Evolutionary conservation across 2,329 filamentous ascomycete species (phyloP), one percentile per base, ranked within the genome.

Genomic region (Chrysoporthe deuterocubensis): DNA sequence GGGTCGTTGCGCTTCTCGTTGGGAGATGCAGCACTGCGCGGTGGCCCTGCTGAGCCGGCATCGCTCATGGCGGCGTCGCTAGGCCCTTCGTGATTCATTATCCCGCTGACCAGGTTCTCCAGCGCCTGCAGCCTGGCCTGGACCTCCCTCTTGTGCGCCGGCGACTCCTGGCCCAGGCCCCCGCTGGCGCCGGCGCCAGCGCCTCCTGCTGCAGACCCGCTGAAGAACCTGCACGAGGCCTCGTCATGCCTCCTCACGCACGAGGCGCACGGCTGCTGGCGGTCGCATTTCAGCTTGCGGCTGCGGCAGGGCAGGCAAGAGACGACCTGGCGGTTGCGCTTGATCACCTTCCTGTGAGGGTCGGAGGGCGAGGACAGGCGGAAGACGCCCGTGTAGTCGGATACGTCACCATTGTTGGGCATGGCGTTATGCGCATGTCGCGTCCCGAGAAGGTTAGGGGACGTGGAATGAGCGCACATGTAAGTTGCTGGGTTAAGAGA

Each of bases 261-360:
- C 7, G 78, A 76, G 32, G 76, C 75, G 69, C 81, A 83, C 40
- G 72, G 80, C 52, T 77, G 78, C 63, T 74, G 75, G 16, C 80
- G 77, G 69, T 83, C 81, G 69, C 81, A 83, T 65, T 77, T 78
- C 8, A 79, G 76, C 73, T 83, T 83, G 67, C 81, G 80, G 26
- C 73, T 73, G 69, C 82, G 81, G 67, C 81, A 83, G 56, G 76
- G 73, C 2, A 75, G 74, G 71, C 81, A 83, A 5, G 81, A 82
- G 26, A 83, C 76, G 48, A 81, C 73, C 58, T 78, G 78, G 7
- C 81, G 76, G 71, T 79, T 81, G 44, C 81, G 78, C 72, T 76
- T 79, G 67, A 78, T 74, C 37, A 75, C 73, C 64, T 69, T 72
- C 48, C 76, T 75, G 52, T 77, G 74, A 14, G 74, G 68, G 67